Evolutionary conservation across 208 protist genomes (phyloP), one percentile per base, ranked within the genome.

Genomic region (Leptomonas pyrrhocoris): DNA sequence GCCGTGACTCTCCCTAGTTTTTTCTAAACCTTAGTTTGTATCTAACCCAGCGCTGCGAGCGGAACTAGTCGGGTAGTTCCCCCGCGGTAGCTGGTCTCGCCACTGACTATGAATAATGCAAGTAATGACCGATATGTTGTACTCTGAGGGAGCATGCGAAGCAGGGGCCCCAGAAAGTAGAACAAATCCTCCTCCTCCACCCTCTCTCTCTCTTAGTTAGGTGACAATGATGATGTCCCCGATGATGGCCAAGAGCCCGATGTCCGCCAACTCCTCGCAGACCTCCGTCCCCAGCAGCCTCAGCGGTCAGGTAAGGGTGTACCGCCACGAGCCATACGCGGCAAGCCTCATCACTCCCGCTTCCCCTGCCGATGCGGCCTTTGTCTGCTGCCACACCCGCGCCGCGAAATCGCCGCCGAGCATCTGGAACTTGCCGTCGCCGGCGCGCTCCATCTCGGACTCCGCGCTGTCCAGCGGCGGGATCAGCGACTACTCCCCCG

Each of bases 291-390:
- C 21, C 62, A 36, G 43, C 70, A 59, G 21, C 50, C 6, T 8
- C n/a, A 74, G 40, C 27, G 38, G 45, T 0, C 54, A 43, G 19
- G 42, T 57, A 38, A 77, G 59, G 58, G 68, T 68, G 23, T 90
- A 90, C 76, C 84, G 83, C 60, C 84, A 93, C 62, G 74, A 89
- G 46, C 88, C 88, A 23, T 93, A 93, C 74, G 79, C 74, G 19
- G 56, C 68, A 43, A 68, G 72, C 72, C 69, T 88, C 53, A 74
- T 82, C 43, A 66, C 50, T 46, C 54, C 76, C 1, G 70, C 68
- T 27, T 42, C 73, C 34, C 65, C 59, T 25, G 64, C 57, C 0
- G 70, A 76, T 25, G 65, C 68, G 11, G 43, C 63, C 19, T 51
- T 67, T 30, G 27, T 69, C 15, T 73, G 55, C 64, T 73, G 60